Percentiles rank a stretch among this genome's conserved stretches.
Evolutionary conservation across 257 asterid species (phyloP).

Genomic region (Penstemon newberryi): DNA sequence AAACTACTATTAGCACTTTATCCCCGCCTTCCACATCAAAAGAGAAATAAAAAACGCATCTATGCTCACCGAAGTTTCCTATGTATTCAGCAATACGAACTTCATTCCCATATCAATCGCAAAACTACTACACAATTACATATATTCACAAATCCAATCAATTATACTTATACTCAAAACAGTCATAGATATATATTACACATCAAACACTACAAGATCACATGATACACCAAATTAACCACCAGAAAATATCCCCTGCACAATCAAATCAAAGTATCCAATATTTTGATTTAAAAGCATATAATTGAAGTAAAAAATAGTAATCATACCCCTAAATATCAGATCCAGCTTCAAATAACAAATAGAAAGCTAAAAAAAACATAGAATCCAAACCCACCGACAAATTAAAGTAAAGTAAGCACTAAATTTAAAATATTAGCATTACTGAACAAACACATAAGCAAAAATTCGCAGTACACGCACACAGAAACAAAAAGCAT

Average conservation of each 20-base stretch:
- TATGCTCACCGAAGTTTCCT: conserved; percentile 27
- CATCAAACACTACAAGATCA: too few relatives aligned
- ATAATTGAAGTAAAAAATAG: conserved; percentile 18
- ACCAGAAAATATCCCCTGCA: conserved; percentile 2
- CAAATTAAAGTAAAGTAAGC: conserved; percentile 21
- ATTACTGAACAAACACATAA: conserved; percentile 9
- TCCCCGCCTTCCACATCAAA: conserved; percentile 13
- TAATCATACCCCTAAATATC: conserved; percentile 37
- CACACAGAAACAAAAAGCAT: conserved; percentile 19
- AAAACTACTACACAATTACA: conserved; percentile 25
- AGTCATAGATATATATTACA: too few relatives aligned
- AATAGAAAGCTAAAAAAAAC: conserved; percentile 16
- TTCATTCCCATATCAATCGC: conserved; percentile 25
- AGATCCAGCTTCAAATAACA: conserved; percentile 50
- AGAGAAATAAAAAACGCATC: conserved; percentile 6
- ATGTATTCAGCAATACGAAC: conserved; percentile 25
- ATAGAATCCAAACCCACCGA: conserved; percentile 30
- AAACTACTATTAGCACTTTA: not conserved
- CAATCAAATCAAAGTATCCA: conserved; percentile 20
- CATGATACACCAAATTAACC: not conserved
- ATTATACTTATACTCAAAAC: not conserved
- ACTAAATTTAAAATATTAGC: conserved; percentile 26
- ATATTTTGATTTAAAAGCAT: not conserved
- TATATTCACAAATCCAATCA: not conserved
- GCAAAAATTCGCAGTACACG: not conserved